Evolutionary conservation across 441 rosid species (phyloP), one percentile per base, ranked within the genome.

Genomic region (Gossypium trilobum): DNA sequence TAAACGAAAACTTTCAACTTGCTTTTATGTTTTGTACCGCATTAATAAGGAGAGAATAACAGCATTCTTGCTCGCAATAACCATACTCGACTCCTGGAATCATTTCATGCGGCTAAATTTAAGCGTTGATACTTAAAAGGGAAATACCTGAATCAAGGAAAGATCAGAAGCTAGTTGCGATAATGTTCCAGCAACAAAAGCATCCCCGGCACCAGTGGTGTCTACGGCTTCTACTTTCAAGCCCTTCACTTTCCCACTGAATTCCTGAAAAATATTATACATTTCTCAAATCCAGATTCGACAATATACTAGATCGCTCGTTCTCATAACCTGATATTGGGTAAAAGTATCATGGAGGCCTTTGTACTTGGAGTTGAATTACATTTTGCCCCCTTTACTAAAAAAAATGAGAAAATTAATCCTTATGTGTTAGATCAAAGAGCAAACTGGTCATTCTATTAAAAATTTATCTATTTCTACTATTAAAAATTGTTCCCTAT

Each of bases 171-270:
- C 86, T 64, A 93, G 85, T 63, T 90, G 88, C 0, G 82, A 78
- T 70, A 91, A 74, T 63, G 83, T 78, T 75, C 95, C 95, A 0
- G 96, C 98, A 25, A 93, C 95, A 84, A 93, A 93, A 33, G 98
- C 97, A 87, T 93, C 97, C 0, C 98, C 97, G n/a, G 98, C 97
- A 74, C 98, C 97, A 4, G 97, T 93, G 33, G 96, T 87, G 79
- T 93, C 98, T 31, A 93, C 86, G 0, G 90, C 88, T 17, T 89
- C 90, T 61, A 90, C 97, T 82, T 87, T 86, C 19, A 91, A 61
- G 22, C 97, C 95, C 54, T 75, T 73, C 27, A 91, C 97, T 82
- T 88, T 86, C 44, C 98, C 96, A 1, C 73, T 86, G 77, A 93
- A 91, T 7, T 86, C 88, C 98, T 91, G 82, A 64, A 78, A 31